phyloP scores from a whole-genome alignment of 169 alveolate species.

The Ichthyophthirius multifiliis region DNA sequence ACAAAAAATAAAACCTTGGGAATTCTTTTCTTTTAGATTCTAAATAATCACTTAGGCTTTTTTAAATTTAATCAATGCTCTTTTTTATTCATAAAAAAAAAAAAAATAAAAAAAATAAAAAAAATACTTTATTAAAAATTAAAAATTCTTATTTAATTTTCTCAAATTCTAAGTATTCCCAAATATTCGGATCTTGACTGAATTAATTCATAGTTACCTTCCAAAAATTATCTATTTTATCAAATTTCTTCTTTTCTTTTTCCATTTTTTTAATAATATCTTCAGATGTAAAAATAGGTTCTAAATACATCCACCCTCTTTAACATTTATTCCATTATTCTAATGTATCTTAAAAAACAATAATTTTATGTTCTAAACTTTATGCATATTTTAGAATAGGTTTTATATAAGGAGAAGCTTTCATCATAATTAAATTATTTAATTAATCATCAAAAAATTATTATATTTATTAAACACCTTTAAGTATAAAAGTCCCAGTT shows the following conservation, averaged over 20 bases:
- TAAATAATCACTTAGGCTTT: conserved; percentile 90
- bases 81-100: conserved; percentile 77
- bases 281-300: conserved; percentile 91
- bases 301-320: conserved; percentile 89
- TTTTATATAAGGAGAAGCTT: conserved; percentile 61
- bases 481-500: conserved; percentile 60
- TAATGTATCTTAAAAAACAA: conserved; percentile 67
- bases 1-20: conserved; percentile 92
- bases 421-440: conserved; percentile 54
- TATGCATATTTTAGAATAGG: conserved; percentile 46
- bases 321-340: conserved; percentile 87
- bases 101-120: neutral
- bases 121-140: conserved; percentile 16
- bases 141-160: conserved; percentile 59
- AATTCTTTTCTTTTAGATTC: conserved; percentile 87
- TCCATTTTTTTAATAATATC: conserved; percentile 92
- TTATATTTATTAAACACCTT: conserved; percentile 57
- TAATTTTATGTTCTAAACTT: conserved; percentile 65
- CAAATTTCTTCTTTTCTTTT: conserved; percentile 77
- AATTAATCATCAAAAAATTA: conserved; percentile 60
- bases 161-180: conserved; percentile 56
- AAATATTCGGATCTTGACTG: conserved; percentile 27
- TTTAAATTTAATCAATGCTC: conserved; percentile 85
- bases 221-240: conserved; percentile 87
- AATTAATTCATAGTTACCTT: conserved; percentile 70